These are phyloP conservation scores for Macroventuria anomochaeta DNA, from an alignment of 2,329 filamentous ascomycete genomes.

Conservation along the genomic window DNA sequence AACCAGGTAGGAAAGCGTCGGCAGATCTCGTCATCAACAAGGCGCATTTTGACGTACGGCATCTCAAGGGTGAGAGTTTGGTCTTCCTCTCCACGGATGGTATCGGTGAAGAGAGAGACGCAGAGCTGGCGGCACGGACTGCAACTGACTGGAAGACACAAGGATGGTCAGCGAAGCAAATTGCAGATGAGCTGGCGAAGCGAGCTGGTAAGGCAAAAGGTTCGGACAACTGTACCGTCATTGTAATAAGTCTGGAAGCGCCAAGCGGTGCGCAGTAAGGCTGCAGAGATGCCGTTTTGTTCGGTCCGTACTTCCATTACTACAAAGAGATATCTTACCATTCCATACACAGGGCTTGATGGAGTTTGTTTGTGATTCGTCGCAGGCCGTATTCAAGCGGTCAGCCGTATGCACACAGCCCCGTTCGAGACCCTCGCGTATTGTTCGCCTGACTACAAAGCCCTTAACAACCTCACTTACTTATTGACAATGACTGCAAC, in stretches of 20 bases:
- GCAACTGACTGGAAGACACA: slow-evolving; percentile 25
- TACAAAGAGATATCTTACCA: neutral
- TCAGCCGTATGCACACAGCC: slow-evolving; percentile 12
- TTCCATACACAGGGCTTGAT: neutral
- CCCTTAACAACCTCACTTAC: neutral
- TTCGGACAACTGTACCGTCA: slow-evolving; percentile 34
- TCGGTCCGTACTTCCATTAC: neutral
- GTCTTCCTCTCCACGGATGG: slow-evolving; percentile 33
- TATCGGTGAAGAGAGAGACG: slow-evolving; percentile 28
- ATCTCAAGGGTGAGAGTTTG: slow-evolving; percentile 25
- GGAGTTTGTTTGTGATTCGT: neutral
- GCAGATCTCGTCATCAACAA: slow-evolving; percentile 33
- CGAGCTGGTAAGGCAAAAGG: slow-evolving; percentile 21
- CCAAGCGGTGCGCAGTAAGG: neutral
- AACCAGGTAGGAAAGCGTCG: slow-evolving; percentile 28
- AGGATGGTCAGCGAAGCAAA: slow-evolving; percentile 23
- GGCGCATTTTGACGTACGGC: slow-evolving; percentile 28
- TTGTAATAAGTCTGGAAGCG: slow-evolving; percentile 21
- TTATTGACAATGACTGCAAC: neutral
- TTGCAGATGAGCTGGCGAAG: slow-evolving; percentile 26
- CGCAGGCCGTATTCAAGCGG: neutral
- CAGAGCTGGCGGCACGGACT: slow-evolving; percentile 24
- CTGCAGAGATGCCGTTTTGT: neutral
- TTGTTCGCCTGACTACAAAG: neutral
- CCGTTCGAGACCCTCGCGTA: neutral